Evolutionary conservation across 768 basidiomycete species (phyloP).

Genomic region (Dacryopinax spathularia): DNA sequence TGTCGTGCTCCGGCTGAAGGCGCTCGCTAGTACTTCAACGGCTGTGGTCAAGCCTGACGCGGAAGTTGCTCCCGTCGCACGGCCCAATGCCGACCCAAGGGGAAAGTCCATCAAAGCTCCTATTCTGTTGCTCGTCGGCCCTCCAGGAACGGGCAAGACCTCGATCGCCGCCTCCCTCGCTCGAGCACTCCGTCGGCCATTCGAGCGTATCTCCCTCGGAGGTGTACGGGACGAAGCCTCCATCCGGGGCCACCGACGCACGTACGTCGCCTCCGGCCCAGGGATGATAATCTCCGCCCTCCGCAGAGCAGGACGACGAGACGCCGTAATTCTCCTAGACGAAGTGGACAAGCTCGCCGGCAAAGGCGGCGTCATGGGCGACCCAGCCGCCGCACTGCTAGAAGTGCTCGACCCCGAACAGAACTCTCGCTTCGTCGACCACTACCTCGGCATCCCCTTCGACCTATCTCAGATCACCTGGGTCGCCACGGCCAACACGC

Average conservation of each 20-base stretch:
- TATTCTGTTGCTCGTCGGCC: constrained; percentile 64
- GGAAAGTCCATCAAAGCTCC: constrained; percentile 40
- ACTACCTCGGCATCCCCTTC: constrained; percentile 80
- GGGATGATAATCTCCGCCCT: constrained; percentile 77
- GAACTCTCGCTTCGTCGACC: constrained; percentile 55
- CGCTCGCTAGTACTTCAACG: constrained; percentile 30
- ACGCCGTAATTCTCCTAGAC: constrained; percentile 74
- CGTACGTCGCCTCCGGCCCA: constrained; percentile 77
- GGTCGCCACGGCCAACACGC: constrained; percentile 81
- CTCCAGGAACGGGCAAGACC: constrained; percentile 84
- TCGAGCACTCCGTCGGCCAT: constrained; percentile 64
- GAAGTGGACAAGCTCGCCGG: constrained; percentile 73
- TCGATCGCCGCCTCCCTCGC: constrained; percentile 83
- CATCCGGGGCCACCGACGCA: constrained; percentile 62
- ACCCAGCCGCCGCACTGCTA: constrained; percentile 76
- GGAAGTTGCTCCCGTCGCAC: constrained; percentile 20
- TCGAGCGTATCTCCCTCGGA: constrained; percentile 83
- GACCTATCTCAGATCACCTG: constrained; percentile 81
- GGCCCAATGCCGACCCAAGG: background rate
- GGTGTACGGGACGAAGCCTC: constrained; percentile 89
- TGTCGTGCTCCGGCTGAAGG: constrained; percentile 56
- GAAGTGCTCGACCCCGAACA: constrained; percentile 93
- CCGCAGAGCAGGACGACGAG: constrained; percentile 63
- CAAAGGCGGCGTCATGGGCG: constrained; percentile 42
- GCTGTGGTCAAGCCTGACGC: constrained; percentile 11